Conservation (phyloP, 768 basidiomycete genomes). For the Artomyces pyxidatus region DNA sequence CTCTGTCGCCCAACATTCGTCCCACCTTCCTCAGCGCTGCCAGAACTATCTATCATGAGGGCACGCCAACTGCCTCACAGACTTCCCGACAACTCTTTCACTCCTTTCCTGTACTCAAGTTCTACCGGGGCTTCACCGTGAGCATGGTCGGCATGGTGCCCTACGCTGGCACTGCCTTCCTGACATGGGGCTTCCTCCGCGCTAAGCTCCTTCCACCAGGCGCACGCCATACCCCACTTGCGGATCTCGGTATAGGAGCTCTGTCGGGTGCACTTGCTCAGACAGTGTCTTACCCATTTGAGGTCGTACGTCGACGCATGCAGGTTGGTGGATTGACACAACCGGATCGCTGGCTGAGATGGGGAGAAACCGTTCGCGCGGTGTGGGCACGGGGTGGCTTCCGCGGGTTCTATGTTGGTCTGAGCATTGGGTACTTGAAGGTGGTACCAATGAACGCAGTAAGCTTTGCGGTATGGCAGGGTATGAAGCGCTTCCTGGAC, state of each 20-base stretch:
- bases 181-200: slow-evolving; percentile 79
- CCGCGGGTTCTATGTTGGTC: slow-evolving; percentile 86
- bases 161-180: slow-evolving; percentile 91
- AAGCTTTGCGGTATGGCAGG: slow-evolving; percentile 87
- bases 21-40: slow-evolving; percentile 51
- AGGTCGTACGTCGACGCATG: slow-evolving; percentile 87
- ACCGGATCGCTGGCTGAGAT: slow-evolving; percentile 70
- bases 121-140: slow-evolving; percentile 96
- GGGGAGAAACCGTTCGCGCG: slow-evolving; percentile 64
- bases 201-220: slow-evolving; percentile 44
- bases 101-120: slow-evolving; percentile 72
- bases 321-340: slow-evolving; percentile 84
- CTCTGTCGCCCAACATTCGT: slow-evolving; percentile 13
- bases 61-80: slow-evolving; percentile 22
- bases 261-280: slow-evolving; percentile 80
- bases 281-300: slow-evolving; percentile 91
- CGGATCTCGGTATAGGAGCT: slow-evolving; percentile 79
- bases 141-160: slow-evolving; percentile 90
- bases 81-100: slow-evolving; percentile 33
- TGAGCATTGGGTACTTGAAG: slow-evolving; percentile 90
- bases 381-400: slow-evolving; percentile 68
- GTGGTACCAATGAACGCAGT: slow-evolving; percentile 95
- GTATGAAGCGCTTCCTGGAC: slow-evolving; percentile 47
- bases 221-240: slow-evolving; percentile 29
- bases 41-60: slow-evolving; percentile 65